Evolutionary conservation across 2,329 filamentous ascomycete species (phyloP).

Genomic region (Monosporascus sp.): DNA sequence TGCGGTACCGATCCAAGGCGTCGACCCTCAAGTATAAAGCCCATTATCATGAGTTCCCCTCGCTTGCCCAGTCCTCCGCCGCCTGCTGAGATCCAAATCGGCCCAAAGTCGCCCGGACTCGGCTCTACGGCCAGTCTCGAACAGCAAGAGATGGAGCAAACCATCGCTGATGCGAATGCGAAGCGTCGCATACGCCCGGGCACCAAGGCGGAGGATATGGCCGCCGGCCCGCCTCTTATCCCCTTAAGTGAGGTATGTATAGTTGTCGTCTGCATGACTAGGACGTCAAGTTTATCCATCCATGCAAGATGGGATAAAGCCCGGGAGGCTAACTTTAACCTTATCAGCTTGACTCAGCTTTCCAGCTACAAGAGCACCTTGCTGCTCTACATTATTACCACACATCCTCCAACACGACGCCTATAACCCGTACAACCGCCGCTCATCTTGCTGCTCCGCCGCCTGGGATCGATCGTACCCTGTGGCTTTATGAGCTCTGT

Average conservation of each 20-base stretch:
- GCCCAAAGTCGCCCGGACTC: conserved; percentile 62
- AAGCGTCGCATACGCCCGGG: conserved; percentile 85
- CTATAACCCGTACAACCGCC: conserved; percentile 73
- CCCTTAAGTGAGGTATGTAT: conserved; percentile 71
- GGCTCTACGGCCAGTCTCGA: conserved; percentile 44
- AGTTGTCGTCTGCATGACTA: not conserved
- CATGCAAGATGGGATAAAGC: too few species aligned
- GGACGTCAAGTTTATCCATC: too few species aligned
- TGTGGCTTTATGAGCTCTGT: conserved; percentile 98
- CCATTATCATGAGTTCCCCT: conserved; percentile 58
- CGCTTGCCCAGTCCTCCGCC: conserved; percentile 92
- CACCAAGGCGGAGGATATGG: conserved; percentile 89
- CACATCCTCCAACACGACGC: conserved; percentile 60
- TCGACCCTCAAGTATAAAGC: not conserved
- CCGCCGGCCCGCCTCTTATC: conserved; percentile 81
- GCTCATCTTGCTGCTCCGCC: conserved; percentile 73
- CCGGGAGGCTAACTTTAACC: not conserved
- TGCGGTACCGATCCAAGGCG: not conserved
- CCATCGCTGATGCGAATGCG: conserved; percentile 65
- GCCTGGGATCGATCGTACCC: conserved; percentile 71
- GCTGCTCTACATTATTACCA: conserved; percentile 84
- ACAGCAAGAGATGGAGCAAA: conserved; percentile 59
- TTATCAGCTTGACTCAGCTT: conserved; percentile 83
- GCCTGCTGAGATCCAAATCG: conserved; percentile 89
- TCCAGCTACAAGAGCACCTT: conserved; percentile 95